Base-by-base conservation (phyloP, 148 eudicot genomes). In the Spergularia bocconei region DNA sequence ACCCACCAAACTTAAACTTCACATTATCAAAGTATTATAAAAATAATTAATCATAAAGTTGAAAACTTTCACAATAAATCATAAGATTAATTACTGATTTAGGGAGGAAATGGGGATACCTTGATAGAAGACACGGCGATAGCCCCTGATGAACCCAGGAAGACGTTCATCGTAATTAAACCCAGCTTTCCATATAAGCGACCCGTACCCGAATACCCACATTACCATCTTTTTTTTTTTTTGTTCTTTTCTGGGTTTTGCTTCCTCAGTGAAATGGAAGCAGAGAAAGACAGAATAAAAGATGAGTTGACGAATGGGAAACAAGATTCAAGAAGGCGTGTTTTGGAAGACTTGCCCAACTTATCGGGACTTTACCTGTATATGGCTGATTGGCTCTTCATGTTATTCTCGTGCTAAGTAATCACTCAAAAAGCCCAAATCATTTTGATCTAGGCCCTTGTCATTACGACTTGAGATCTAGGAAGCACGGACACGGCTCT, bases 131-230 rank as follows among this genome's bases (percentile, higher is more conserved):
- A 95, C 91, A 63, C 98, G 97, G 23, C 92, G 93, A 75, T 92
- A 92, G 53, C 83, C 92, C 75, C 85, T 92, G 86, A 95, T 86
- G 87, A 88, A 95, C 10, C 97, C 98, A 53, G 89, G 82, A 73
- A 92, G 83, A 44, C 92, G 88, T 75, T 92, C 90, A 70, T 95
- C 97, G 75, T 84, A 88, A 11, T 84, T 61, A 75, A 95, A 95
- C 14, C 98, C 98, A 8, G 97, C 87, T 82, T 95, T 95, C 98
- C 98, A 95, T 53, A 95, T 90, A 52, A 95, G 78, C 67, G 98
- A 95, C 25, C 98, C 98, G 69, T 95, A 95, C 48, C 98, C 97
- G 67, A 95, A 95, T 41, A 95, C 96, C 97, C 97, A 95, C 81
- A 92, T 75, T 77, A 82, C 96, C 98, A 92, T 91, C 75, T 78